phyloP scores from a whole-genome alignment of 257 asterid species.

The Nemophila menziesii region DNA sequence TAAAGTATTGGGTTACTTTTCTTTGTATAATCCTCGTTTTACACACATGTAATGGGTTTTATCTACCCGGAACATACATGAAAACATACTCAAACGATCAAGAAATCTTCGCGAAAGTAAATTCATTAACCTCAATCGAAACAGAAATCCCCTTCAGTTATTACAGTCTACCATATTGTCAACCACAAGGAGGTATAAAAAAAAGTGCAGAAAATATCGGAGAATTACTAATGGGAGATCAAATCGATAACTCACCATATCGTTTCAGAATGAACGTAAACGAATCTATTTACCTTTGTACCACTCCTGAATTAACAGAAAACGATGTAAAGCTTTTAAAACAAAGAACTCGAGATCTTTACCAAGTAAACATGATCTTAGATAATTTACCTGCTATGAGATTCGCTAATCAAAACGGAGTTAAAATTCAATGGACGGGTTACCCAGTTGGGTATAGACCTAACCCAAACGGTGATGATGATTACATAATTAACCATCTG shows the following conservation, averaged over 20 bases:
- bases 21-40: conserved; percentile 33
- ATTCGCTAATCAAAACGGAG: conserved; percentile 53
- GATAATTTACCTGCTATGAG: conserved; percentile 77
- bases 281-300: conserved; percentile 61
- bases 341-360: conserved; percentile 68
- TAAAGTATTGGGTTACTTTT: conserved; percentile 35
- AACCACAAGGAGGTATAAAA: conserved; percentile 48
- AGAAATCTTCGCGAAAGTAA: conserved; percentile 47
- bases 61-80: conserved; percentile 78
- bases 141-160: conserved; percentile 72
- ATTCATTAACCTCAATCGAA: conserved; percentile 74
- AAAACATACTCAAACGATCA: conserved; percentile 48
- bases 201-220: conserved; percentile 82
- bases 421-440: conserved; percentile 68
- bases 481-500: conserved; percentile 66
- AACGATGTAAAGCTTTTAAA: conserved; percentile 62
- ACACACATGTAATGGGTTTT: conserved; percentile 50
- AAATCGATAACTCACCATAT: conserved; percentile 65
- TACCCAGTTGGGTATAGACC: conserved; percentile 71
- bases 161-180: conserved; percentile 67
- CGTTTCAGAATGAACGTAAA: conserved; percentile 58
- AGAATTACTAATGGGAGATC: conserved; percentile 79
- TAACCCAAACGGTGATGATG: conserved; percentile 40
- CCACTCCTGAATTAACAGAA: conserved; percentile 51
- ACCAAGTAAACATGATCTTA: conserved; percentile 71